These are phyloP conservation scores for Angophora floribunda DNA, from an alignment of 345 rosid species.

Conservation along the genomic window DNA sequence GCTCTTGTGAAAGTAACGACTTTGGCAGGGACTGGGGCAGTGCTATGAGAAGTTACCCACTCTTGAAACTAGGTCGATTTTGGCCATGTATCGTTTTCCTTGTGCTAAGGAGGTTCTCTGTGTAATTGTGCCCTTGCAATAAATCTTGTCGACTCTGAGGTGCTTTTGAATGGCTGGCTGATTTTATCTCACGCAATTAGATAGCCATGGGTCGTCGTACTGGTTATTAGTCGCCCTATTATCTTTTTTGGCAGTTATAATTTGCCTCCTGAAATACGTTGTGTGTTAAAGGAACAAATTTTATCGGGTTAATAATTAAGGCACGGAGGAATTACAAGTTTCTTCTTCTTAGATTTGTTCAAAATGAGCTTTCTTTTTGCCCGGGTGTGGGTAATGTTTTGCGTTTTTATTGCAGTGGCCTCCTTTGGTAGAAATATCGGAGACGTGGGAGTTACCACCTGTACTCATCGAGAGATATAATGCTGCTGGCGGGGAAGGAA, in stretches of 20 bases:
- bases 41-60: not conserved
- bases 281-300: not conserved
- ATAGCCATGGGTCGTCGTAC: not conserved
- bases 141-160: not conserved
- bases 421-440: conserved; percentile 68
- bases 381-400: not conserved
- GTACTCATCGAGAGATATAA: conserved; percentile 84
- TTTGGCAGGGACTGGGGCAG: not conserved
- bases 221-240: not conserved
- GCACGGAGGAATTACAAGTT: not conserved
- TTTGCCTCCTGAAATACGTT: not conserved
- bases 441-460: conserved; percentile 80
- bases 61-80: not conserved
- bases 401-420: conserved; percentile 69
- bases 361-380: not conserved
- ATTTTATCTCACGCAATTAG: not conserved
- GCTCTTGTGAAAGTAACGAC: not conserved
- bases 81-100: not conserved
- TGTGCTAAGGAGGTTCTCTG: not conserved
- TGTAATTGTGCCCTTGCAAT: not conserved
- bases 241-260: not conserved
- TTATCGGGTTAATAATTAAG: not conserved
- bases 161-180: not conserved
- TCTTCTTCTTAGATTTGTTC: not conserved
- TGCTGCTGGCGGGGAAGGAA: conserved; percentile 95